phyloP scores from a whole-genome alignment of 2,329 filamentous ascomycete species.

The Alternaria triticina region DNA sequence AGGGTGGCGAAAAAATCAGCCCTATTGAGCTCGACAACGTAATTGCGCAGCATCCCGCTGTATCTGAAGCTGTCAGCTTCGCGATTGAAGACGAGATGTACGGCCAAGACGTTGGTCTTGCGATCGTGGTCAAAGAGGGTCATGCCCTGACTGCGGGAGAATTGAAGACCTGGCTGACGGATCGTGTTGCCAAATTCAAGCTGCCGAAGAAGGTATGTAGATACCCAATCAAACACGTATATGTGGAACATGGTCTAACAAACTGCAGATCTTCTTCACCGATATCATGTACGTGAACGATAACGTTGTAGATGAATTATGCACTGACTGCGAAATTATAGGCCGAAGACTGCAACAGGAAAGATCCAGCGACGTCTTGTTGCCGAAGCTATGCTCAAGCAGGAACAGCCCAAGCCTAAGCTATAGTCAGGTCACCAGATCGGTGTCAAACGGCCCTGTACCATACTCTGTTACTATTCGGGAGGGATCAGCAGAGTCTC shows the following conservation, averaged over 20 bases:
- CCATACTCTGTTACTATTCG: neutral
- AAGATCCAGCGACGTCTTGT: constrained; percentile 87
- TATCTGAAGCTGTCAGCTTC: constrained; percentile 82
- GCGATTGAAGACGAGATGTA: constrained; percentile 83
- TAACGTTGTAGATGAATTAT: neutral
- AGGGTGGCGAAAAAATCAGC: constrained; percentile 87
- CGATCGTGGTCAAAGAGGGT: constrained; percentile 74
- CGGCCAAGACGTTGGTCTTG: constrained; percentile 80
- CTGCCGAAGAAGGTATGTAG: constrained; percentile 75
- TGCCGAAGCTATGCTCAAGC: constrained; percentile 82
- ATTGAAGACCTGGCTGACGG: constrained; percentile 71
- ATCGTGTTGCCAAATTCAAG: constrained; percentile 82
- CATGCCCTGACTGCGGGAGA: constrained; percentile 62
- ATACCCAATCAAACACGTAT: constrained; percentile 7
- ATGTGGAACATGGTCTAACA: constrained; percentile 27
- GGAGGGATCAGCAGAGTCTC: constrained; percentile 1
- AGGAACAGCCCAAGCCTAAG: constrained; percentile 63
- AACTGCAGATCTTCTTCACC: constrained; percentile 74
- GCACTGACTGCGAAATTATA: constrained; percentile 9
- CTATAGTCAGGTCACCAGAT: constrained; percentile 47
- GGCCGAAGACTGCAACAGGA: constrained; percentile 86
- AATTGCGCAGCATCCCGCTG: constrained; percentile 72
- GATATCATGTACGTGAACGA: constrained; percentile 65
- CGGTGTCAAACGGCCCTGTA: constrained; percentile 5
- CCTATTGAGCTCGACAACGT: constrained; percentile 89